Evolutionary conservation across 2,329 filamentous ascomycete species (phyloP).

Genomic region (Aureobasidium vineae): DNA sequence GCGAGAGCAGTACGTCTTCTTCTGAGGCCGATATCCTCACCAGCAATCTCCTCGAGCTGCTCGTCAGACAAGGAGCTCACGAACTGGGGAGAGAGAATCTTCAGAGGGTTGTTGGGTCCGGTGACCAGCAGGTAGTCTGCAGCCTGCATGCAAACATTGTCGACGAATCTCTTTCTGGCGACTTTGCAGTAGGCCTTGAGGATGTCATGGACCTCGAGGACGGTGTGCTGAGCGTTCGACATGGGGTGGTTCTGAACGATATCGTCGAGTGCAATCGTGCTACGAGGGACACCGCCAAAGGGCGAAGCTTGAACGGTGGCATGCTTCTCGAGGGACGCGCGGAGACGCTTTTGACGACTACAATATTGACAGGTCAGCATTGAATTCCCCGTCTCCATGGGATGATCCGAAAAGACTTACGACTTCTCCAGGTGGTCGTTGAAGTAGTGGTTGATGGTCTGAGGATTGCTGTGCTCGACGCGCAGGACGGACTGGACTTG

Average conservation of each 20-base stretch:
- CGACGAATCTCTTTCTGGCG: conserved; percentile 60
- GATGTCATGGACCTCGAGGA: conserved; percentile 59
- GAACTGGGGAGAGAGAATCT: conserved; percentile 53
- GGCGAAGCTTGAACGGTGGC: conserved; percentile 17
- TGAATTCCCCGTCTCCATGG: too few species aligned
- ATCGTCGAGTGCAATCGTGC: conserved; percentile 32
- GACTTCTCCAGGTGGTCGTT: conserved; percentile 46
- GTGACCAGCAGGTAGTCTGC: conserved; percentile 55
- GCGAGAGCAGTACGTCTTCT: conserved; percentile 47
- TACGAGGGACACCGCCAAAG: background rate
- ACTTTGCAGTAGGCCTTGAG: conserved; percentile 63
- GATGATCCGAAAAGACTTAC: conserved; percentile 29
- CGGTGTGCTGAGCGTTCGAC: conserved; percentile 42
- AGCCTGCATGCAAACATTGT: conserved; percentile 60
- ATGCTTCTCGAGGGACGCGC: conserved; percentile 26
- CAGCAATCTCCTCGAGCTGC: conserved; percentile 57
- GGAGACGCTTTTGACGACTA: conserved; percentile 31
- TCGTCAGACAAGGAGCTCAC: conserved; percentile 50
- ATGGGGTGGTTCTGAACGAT: conserved; percentile 32
- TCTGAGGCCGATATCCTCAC: conserved; percentile 52
- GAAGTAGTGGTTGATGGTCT: conserved; percentile 57
- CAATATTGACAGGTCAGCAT: conserved; percentile 8
- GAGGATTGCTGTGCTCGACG: conserved; percentile 51
- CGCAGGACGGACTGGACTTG: conserved; percentile 54
- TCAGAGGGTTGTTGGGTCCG: conserved; percentile 52